Conservation (phyloP, 2,329 filamentous ascomycete species). For the Sporothrix variecibatus region DNA sequence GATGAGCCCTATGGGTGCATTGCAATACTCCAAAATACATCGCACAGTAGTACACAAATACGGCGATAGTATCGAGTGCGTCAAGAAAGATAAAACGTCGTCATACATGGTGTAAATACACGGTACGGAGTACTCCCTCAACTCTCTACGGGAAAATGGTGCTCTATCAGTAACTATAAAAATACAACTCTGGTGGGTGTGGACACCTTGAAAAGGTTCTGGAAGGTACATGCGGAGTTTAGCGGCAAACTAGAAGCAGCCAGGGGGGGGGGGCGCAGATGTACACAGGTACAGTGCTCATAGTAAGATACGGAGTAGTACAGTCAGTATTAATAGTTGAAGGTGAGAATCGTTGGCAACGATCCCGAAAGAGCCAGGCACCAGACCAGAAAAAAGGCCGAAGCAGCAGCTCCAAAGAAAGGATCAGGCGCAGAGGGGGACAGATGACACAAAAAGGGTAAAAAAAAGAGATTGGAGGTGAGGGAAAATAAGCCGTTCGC, state of each 20-base stretch:
- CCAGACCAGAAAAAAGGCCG: conserved; percentile 4
- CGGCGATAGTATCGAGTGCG: neutral
- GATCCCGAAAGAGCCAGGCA: conserved; percentile 18
- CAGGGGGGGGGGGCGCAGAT: neutral
- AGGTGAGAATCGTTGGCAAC: neutral
- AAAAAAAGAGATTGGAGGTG: neutral
- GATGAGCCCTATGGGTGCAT: neutral
- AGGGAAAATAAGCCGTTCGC: neutral
- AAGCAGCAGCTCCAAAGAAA: conserved; percentile 1
- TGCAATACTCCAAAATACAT: neutral
- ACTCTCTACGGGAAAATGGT: too few relatives aligned
- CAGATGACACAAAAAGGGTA: neutral
- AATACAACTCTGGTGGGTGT: too few relatives aligned
- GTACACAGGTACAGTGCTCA: too few relatives aligned
- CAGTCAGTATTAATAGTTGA: neutral
- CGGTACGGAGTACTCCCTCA: too few relatives aligned
- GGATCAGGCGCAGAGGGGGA: conserved; percentile 1
- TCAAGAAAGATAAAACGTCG: neutral
- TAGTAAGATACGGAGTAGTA: too few relatives aligned
- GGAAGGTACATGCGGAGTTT: conserved; percentile 17
- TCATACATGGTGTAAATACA: neutral
- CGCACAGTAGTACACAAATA: neutral
- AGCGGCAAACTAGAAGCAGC: neutral
- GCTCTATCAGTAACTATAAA: neutral
- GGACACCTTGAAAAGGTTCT: conserved; percentile 1